Evolutionary conservation across 768 basidiomycete species (phyloP).

Genomic region (Mycena leptocephala): DNA sequence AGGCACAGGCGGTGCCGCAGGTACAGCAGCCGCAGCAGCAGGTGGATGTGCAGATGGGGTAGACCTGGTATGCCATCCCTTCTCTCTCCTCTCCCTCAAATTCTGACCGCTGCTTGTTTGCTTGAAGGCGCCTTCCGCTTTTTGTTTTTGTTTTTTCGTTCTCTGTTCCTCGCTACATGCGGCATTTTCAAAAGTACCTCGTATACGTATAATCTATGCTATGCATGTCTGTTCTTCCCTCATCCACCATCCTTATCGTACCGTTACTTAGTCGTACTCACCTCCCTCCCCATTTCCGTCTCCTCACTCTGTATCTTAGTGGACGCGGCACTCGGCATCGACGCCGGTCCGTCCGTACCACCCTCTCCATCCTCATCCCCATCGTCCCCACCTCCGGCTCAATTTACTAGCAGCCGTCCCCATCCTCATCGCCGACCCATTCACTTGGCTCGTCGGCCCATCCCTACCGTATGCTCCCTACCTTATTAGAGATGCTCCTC

Average conservation of each 20-base stretch:
- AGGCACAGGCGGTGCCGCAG: constrained; percentile 50
- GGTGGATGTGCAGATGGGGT: constrained; percentile 35
- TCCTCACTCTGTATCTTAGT: neutral
- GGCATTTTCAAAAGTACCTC: neutral
- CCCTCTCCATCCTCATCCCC: neutral
- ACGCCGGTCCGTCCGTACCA: neutral
- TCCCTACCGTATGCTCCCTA: neutral
- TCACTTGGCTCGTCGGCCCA: neutral
- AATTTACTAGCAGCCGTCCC: no score
- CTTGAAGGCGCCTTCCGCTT: neutral
- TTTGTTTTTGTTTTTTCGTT: no score
- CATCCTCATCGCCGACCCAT: no score
- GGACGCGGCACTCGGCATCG: neutral
- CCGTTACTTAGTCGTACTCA: neutral
- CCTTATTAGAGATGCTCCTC: neutral
- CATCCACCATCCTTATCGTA: neutral
- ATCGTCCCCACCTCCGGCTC: neutral
- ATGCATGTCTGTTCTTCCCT: neutral
- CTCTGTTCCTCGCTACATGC: neutral
- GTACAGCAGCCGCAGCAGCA: constrained; percentile 44
- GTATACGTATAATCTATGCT: neutral
- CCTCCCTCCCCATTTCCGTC: neutral
- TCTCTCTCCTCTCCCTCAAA: neutral
- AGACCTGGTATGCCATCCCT: neutral
- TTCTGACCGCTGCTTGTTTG: neutral